Evolutionary conservation across 345 rosid genomes (phyloP).

Genomic region (Eucalyptus grandis): DNA sequence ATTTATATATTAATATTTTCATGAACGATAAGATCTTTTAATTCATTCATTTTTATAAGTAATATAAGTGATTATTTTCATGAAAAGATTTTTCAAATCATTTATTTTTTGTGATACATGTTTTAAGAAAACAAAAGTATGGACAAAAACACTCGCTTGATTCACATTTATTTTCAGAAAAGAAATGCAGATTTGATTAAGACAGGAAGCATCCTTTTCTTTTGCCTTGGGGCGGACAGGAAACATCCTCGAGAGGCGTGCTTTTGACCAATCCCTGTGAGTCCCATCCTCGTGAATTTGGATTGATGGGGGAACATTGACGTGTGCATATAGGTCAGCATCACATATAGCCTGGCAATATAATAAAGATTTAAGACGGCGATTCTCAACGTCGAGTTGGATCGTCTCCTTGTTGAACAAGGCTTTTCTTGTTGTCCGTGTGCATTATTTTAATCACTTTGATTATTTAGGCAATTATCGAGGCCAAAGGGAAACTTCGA

Average conservation of each 20-base stretch:
- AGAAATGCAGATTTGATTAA: background rate
- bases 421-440: background rate
- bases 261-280: background rate
- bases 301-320: background rate
- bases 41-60: too few species aligned
- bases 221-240: background rate
- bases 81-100: fast-evolving
- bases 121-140: too few species aligned
- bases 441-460: background rate
- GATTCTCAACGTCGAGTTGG: background rate
- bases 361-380: background rate
- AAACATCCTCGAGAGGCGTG: background rate
- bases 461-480: background rate
- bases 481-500: background rate
- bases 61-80: too few species aligned
- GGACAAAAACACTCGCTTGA: too few species aligned
- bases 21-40: too few species aligned
- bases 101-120: too few species aligned
- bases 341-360: background rate
- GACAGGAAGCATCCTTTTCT: background rate
- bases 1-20: too few species aligned
- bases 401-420: background rate
- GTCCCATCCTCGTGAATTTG: background rate
- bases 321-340: background rate
- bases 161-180: too few species aligned